Base-by-base conservation (phyloP, 2,329 filamentous ascomycete species). In the Pezicula radicicola region DNA sequence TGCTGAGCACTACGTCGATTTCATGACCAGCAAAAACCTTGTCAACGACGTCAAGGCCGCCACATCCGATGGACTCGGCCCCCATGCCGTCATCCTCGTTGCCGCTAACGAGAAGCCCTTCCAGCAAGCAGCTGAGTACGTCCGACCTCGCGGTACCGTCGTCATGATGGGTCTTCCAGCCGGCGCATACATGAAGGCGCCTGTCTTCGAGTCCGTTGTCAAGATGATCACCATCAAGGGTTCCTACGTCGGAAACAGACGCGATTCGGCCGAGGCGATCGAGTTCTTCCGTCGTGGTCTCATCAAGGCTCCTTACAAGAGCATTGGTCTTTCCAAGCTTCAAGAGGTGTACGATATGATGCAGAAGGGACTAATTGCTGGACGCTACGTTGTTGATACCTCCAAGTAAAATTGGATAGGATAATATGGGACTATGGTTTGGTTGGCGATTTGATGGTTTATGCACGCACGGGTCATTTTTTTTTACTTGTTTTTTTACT, bases 221-320 rank as follows among this genome's bases (percentile, higher is more conserved):
- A 80, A 86, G 73, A 96, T 96, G 91, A 85, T 97, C 75, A 85
- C 73, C 63, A 97, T 97, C 78, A 89, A 89, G 77, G 92, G 92
- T 55, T 91, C 85, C 63, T 97, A 97, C 68, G 93, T 97, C 60
- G 93, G 93, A 52, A 97, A 96, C 77, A 83, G 93, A 60, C 85
- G 88, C 68, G 93, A 97, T 69, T 87, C 85, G 1, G 82, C 85
- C 49, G 93, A 97, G 76, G 92, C 93, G 3, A 78, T 97, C 56
- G 92, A 97, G 60, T 97, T 97, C 76, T 97, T 83, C 78, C 75
- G 80, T 52, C 80, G 88, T 19, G 93, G 93, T 15, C 74, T 95
- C 58, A 92, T 97, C 79, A 87, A 90, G 67, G 85, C 85, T 5
- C 93, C 93, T 7, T 94, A 81, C 82, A 95, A 96, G 85, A 81